Conservation (phyloP, 1,139 yeast species). For the Arxiozyma bovina region DNA sequence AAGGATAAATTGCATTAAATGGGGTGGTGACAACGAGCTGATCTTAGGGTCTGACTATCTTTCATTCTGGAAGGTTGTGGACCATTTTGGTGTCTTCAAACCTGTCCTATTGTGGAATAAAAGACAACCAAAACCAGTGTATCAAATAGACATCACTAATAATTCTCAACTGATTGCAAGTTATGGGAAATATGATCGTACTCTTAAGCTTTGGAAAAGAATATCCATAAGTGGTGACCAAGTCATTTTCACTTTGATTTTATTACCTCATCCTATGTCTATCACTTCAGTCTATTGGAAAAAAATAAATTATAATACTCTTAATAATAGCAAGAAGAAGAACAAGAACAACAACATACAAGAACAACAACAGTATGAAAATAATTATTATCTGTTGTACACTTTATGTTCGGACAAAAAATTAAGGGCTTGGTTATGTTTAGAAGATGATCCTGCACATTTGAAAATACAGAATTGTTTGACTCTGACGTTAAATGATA, state of each 20-base stretch:
- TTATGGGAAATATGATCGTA: slow-evolving; percentile 50
- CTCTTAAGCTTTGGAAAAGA: slow-evolving; percentile 74
- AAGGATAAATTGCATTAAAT: slow-evolving; percentile 45
- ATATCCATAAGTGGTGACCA: slow-evolving; percentile 56
- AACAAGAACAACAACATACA: neutral
- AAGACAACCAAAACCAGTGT: slow-evolving; percentile 49
- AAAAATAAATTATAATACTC: slow-evolving; percentile 5
- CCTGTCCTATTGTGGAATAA: slow-evolving; percentile 45
- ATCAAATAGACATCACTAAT: slow-evolving; percentile 47
- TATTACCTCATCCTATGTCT: slow-evolving; percentile 54
- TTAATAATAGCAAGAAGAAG: too few species aligned
- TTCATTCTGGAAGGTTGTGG: slow-evolving; percentile 45
- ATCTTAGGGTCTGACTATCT: slow-evolving; percentile 52
- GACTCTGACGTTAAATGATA: slow-evolving; percentile 37
- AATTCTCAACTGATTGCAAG: slow-evolving; percentile 62
- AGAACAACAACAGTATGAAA: neutral
- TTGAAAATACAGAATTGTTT: slow-evolving; percentile 53
- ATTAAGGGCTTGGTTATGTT: slow-evolving; percentile 67
- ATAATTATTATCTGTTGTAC: slow-evolving; percentile 35
- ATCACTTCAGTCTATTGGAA: slow-evolving; percentile 55
- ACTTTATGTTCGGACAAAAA: slow-evolving; percentile 49
- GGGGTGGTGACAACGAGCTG: slow-evolving; percentile 60
- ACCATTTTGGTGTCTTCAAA: slow-evolving; percentile 38
- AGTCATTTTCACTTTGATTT: slow-evolving; percentile 61
- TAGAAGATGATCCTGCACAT: slow-evolving; percentile 49